These are phyloP conservation scores for Trichoderma koningii DNA, from an alignment of 2,329 filamentous ascomycete species.

Conservation along the genomic window DNA sequence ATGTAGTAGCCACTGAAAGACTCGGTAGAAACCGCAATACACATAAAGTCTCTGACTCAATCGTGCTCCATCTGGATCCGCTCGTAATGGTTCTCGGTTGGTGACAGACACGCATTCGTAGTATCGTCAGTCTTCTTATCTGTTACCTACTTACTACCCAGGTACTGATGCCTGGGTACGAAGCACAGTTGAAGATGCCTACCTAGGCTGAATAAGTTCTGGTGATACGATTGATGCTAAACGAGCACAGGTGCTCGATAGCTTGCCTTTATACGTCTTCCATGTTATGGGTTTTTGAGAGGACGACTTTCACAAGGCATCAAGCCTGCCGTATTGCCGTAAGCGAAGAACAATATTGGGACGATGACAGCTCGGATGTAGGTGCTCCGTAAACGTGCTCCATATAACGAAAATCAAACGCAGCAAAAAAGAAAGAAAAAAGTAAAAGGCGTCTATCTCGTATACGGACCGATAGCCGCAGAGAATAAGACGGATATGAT, in stretches of 20 bases:
- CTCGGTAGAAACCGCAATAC: neutral
- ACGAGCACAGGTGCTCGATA: neutral
- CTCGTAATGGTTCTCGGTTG: no score
- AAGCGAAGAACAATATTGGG: neutral
- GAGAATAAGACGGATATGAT: neutral
- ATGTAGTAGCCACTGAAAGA: conserved; percentile 1
- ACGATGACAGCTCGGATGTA: neutral
- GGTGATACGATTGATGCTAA: neutral
- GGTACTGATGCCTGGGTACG: no score
- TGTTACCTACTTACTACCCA: no score
- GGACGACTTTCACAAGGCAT: no score
- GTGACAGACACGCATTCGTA: no score
- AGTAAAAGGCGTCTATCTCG: neutral
- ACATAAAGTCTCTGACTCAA: conserved; percentile 8
- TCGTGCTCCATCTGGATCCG: neutral
- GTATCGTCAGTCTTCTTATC: no score
- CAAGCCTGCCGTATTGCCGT: neutral
- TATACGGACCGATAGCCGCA: conserved; percentile 9
- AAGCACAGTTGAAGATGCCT: no score
- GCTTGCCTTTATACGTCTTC: neutral
- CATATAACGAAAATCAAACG: neutral
- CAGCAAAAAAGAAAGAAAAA: neutral
- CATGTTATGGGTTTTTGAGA: neutral
- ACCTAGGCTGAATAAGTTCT: neutral
- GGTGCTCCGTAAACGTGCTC: neutral